A percentile compares a stretch with the other conserved stretches of the same genome.
Evolutionary conservation across 768 basidiomycete genomes (phyloP).

Genomic region (Tricholoma terreum): DNA sequence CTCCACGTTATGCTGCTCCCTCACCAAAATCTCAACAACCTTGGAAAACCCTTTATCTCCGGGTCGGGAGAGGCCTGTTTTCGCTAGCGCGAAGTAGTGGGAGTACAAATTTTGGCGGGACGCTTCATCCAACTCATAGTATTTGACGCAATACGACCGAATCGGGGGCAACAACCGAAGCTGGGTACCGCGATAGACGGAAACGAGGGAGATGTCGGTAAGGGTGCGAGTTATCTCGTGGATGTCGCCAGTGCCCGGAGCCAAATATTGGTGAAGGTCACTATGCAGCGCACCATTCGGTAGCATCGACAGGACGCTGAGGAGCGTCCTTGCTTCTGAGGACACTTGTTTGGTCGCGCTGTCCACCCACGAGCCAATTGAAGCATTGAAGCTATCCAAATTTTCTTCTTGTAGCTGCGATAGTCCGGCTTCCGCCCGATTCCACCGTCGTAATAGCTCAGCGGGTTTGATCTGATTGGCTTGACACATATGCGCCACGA

Average conservation of each 20-base stretch:
- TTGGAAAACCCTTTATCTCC: slow-evolving; percentile 1
- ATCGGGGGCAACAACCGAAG: neutral
- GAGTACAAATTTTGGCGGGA: slow-evolving; percentile 8
- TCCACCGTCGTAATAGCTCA: neutral
- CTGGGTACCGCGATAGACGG: neutral
- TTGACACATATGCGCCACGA: slow-evolving; percentile 8
- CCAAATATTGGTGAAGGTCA: slow-evolving; percentile 2
- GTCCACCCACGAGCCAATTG: neutral
- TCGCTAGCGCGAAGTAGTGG: slow-evolving; percentile 9
- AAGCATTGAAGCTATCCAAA: neutral
- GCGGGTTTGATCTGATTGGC: neutral
- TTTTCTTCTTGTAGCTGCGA: neutral
- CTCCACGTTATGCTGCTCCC: slow-evolving; percentile 1
- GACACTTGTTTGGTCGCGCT: neutral
- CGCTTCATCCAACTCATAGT: slow-evolving; percentile 5
- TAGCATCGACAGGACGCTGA: slow-evolving; percentile 7
- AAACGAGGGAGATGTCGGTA: neutral
- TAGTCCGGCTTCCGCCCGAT: neutral
- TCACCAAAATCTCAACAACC: neutral
- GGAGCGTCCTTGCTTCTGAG: slow-evolving; percentile 5
- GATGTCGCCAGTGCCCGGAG: neutral
- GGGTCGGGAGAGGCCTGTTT: slow-evolving; percentile 3
- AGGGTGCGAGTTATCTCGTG: too few species aligned
- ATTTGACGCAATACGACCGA: neutral
- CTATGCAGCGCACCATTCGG: slow-evolving; percentile 4